Base-by-base conservation (phyloP, 2,329 filamentous ascomycete genomes). In the Xylariaceae sp. region DNA sequence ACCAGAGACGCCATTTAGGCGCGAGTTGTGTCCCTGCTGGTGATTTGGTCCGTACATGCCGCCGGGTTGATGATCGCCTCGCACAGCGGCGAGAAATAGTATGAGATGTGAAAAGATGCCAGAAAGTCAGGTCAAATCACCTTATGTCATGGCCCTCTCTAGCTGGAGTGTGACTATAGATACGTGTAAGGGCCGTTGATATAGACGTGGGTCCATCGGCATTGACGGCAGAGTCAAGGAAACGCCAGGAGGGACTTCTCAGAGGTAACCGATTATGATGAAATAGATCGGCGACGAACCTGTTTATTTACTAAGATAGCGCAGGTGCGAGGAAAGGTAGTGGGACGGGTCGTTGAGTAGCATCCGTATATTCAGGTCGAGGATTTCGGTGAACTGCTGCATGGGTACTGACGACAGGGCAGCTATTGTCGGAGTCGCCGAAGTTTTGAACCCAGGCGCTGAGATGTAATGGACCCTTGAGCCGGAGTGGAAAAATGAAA, bases 41-140 rank as follows among this genome's bases (percentile, higher is more conserved):
- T 81, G 84, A 68, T 78, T 79, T 71, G 88, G 85, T 67, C 83
- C 84, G 77, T 86, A 91, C 87, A 91, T 91, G 70, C 79, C 78
- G 73, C 48, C 34, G 69, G 71, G 42, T 49, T 45, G 16, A 51
- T 45, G 16, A 51, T 34, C 19, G 29, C 42, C 48, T 56, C 18
- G 18, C 40, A 45, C 41, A 41, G 46, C 5, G 10, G 42, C n/a
- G 16, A 37, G 3, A 18, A 41, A 37, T 64, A 70, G 69, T 64
- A 72, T 71, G 60, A 70, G 58, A 53, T 26, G 32, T n/a, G 18
- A 7, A 37, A 21, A 58, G 51, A 26, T 21, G 36, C 19, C 36
- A 9, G 41, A 21, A 26, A 15, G 29, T 29, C 10, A 47, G 19
- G 29, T 41, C 29, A 29, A 34, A 70, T 49, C 47, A 72, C 64